A percentile compares a stretch with the other conserved stretches of the same genome.
These are phyloP conservation scores for Mesotaenium endlicherianum DNA, from an alignment of 139 green algal species.

Conservation along the genomic window DNA sequence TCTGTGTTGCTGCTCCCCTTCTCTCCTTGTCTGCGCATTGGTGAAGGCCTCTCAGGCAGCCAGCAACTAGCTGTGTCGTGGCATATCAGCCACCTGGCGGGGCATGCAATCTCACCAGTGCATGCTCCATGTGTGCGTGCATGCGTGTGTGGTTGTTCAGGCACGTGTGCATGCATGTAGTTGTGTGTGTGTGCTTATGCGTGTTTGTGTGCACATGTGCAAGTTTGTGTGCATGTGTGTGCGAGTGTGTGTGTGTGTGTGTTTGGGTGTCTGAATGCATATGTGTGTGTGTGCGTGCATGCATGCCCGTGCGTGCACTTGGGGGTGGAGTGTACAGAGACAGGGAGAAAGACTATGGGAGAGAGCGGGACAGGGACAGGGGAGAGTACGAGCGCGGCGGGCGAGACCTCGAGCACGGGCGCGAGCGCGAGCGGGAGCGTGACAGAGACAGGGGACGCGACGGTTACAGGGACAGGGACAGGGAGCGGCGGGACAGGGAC, in stretches of 20 bases:
- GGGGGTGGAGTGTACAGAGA: neutral
- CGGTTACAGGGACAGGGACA: constrained; percentile 8
- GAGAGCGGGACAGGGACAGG: constrained; percentile 7
- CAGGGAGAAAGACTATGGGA: neutral
- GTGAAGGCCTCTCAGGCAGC: too few relatives aligned
- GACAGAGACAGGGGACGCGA: constrained; percentile 19
- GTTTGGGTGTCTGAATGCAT: neutral
- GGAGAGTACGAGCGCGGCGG: neutral
- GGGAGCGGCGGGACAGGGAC: constrained; percentile 20
- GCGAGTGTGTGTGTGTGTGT: neutral
- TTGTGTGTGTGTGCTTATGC: neutral
- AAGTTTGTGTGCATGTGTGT: neutral
- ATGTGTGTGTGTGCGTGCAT: too few relatives aligned
- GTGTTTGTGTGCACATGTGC: neutral
- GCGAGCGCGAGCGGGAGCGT: constrained; percentile 8
- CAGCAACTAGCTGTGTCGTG: too few relatives aligned
- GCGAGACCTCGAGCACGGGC: neutral
- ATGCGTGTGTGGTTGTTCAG: too few relatives aligned
- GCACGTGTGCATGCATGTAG: neutral
- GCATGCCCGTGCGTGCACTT: neutral
- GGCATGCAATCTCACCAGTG: too few relatives aligned
- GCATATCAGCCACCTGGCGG: too few relatives aligned
- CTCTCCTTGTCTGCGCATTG: too few relatives aligned
- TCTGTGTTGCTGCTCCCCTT: neutral
- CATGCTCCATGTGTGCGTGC: too few relatives aligned